Evolutionary conservation across 2,329 filamentous ascomycete species (phyloP).

Genomic region (Hyphodiscus sp.): DNA sequence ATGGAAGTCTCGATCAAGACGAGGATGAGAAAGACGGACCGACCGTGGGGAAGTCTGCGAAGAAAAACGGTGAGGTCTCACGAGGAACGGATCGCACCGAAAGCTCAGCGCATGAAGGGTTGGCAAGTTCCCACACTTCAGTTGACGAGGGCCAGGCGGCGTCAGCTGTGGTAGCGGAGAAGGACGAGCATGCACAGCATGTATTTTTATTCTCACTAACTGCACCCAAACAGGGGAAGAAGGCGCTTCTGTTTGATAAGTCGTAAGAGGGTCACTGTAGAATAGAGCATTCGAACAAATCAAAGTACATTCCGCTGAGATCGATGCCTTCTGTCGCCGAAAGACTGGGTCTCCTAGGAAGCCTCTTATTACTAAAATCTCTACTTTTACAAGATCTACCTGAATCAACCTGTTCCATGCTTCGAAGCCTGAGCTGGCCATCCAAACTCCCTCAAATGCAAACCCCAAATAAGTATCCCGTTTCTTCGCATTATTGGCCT

Average conservation of each 20-base stretch:
- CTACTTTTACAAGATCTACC: too few species aligned
- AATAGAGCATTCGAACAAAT: neutral
- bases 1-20: conserved; percentile 45
- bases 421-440: too few species aligned
- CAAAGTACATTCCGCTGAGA: too few species aligned
- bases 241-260: neutral
- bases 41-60: conserved; percentile 4
- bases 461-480: too few species aligned
- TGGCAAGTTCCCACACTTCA: neutral
- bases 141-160: conserved; percentile 2
- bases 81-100: neutral
- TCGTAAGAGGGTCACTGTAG: neutral
- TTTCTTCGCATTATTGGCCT: too few species aligned
- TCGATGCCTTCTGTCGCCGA: too few species aligned
- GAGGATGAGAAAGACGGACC: conserved; percentile 11
- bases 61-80: neutral
- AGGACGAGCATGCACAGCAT: conserved; percentile 17
- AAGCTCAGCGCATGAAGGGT: neutral
- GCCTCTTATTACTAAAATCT: too few species aligned
- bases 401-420: too few species aligned
- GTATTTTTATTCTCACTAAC: conserved; percentile 26
- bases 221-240: conserved; percentile 10
- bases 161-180: conserved; percentile 2
- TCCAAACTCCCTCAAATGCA: too few species aligned
- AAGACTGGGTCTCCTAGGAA: too few species aligned